Evolutionary conservation across 257 asterid genomes (phyloP), one percentile per base, ranked within the genome.

Genomic region (Solanum lycopersicoides): DNA sequence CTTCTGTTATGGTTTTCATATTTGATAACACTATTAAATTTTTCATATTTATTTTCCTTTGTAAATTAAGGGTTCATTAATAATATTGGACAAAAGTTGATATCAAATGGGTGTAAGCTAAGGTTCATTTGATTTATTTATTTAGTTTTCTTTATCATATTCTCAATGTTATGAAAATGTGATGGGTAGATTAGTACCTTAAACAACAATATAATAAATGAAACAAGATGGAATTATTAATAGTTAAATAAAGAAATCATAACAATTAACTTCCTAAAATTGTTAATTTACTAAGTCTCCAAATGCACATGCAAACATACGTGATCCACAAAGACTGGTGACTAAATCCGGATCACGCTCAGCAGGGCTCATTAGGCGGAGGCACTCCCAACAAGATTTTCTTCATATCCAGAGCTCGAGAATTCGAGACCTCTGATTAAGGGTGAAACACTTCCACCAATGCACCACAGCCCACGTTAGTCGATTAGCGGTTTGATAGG

Each of bases 1-100:
- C 15, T 47, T 47, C 59, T 50, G 3, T 39, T 94, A 95, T 89
- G 98, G 99, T 9, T 92, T 98, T 90, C 95, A 91, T 53, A 71
- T 95, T 53, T 95, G 94, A 50, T 50, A 50, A 94, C 72, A 14
- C 25, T 79, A 9, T 59, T 9, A 12, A 60, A 60, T 9, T 14
- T 21, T 60, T 2, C 56, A 47, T 45, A 14, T 45, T 12, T 13
- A 47, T 5, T 47, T 47, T 47, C 15, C 18, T 47, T 47, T 65
- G 72, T 65, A 65, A n/a, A 13, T 65, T 5, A 65, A 32, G 42
- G 42, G 32, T 39, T 74, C 2, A 6, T 75, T 75, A 13, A 10
- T 5, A 35, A 35, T 39, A 39, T 41, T 75, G 35, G 35, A 41
- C 30, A 42, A n/a, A 77, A 25, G 60, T n/a, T 77, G n/a, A 77